Conservation (phyloP, 331 rosid genomes). For the Phaseolus coccineus region DNA sequence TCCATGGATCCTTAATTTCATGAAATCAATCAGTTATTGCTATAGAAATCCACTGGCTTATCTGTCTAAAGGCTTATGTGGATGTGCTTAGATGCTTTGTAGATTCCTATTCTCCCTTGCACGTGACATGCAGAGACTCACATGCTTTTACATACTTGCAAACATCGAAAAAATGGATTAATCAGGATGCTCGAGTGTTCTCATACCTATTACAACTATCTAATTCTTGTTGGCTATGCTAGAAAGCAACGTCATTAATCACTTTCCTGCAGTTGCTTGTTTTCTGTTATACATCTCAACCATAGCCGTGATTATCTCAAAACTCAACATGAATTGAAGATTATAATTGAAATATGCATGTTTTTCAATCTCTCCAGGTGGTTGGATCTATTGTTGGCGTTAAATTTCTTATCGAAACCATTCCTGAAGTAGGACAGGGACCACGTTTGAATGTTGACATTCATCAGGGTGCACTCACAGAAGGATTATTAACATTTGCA, state of each 20-base stretch:
- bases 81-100: neutral
- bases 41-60: neutral
- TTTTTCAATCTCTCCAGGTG: conserved; percentile 60
- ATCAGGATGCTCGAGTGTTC: neutral
- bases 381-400: conserved; percentile 82
- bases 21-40: neutral
- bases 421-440: conserved; percentile 79
- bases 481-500: conserved; percentile 77
- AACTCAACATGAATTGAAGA: conserved; percentile 21
- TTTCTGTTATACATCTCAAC: conserved; percentile 27
- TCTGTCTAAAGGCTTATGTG: neutral
- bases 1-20: neutral
- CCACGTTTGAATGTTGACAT: conserved; percentile 75
- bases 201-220: neutral
- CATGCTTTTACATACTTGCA: neutral
- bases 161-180: neutral
- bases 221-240: neutral
- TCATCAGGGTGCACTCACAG: conserved; percentile 84
- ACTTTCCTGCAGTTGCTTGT: conserved; percentile 6
- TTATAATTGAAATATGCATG: conserved; percentile 32
- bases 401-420: conserved; percentile 55
- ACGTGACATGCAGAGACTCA: neutral
- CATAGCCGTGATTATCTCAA: neutral
- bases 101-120: neutral
- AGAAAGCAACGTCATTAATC: neutral